These are phyloP conservation scores for Saccharomycopsis selenospora DNA, from an alignment of 805 yeast genomes.

Conservation along the genomic window DNA sequence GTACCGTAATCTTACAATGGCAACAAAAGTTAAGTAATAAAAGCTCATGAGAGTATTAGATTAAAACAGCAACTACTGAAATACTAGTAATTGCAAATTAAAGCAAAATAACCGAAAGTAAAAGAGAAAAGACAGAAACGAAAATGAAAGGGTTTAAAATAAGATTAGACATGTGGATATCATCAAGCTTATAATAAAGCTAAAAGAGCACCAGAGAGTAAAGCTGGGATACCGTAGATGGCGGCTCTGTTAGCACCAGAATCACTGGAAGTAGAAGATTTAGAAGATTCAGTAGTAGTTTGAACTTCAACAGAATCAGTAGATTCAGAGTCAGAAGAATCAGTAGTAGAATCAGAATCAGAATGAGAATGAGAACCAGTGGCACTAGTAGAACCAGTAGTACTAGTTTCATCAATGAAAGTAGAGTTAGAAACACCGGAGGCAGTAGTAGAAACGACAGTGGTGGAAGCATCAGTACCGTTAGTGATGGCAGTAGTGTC, in stretches of 20 bases:
- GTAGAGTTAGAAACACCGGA: neutral
- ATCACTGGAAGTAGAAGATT: neutral
- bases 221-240: neutral
- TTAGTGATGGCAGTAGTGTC: neutral
- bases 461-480: neutral
- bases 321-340: neutral
- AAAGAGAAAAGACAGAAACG: no score
- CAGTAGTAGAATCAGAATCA: neutral
- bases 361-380: neutral
- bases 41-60: no score
- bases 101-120: no score
- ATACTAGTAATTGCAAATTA: no score
- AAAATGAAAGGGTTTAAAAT: no score
- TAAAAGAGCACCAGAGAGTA: neutral
- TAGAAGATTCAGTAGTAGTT: neutral
- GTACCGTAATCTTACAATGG: no score
- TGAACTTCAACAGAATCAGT: no score
- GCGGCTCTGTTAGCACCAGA: neutral
- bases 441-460: neutral
- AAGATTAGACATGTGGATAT: no score
- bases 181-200: constrained; percentile 1
- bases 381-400: neutral
- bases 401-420: neutral
- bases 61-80: no score
- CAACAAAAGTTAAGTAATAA: no score